Conservation (phyloP, 2,329 filamentous ascomycete species). For the Cordyceps tenuipes region DNA sequence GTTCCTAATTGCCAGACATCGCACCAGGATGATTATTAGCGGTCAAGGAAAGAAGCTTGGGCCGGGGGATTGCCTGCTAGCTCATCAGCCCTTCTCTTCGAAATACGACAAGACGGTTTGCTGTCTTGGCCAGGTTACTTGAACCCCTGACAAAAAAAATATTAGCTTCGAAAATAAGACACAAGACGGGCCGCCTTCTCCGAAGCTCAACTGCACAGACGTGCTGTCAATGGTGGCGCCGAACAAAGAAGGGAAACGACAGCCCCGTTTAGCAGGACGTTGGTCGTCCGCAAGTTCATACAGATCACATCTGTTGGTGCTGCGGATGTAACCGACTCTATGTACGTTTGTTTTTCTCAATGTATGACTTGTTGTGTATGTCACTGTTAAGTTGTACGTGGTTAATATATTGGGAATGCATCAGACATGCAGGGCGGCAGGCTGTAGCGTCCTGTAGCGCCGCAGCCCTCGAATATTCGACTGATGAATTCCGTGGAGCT, state of each 20-base stretch:
- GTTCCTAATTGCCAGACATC: not conserved
- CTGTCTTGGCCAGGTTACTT: not conserved
- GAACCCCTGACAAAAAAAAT: not conserved
- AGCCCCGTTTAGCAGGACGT: not conserved
- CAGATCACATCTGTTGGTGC: no score
- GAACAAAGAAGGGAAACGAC: not conserved
- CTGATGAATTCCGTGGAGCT: not conserved
- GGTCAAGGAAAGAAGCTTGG: not conserved
- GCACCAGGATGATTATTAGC: not conserved
- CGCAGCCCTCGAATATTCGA: not conserved
- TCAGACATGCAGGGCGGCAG: no score
- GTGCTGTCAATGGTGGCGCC: not conserved
- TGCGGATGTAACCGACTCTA: no score
- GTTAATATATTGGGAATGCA: no score
- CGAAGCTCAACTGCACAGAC: not conserved
- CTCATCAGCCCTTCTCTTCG: not conserved
- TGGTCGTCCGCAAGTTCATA: no score
- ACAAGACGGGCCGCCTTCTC: not conserved
- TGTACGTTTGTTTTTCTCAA: no score
- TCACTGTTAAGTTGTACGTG: no score
- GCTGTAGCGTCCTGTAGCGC: not conserved
- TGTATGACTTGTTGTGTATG: no score
- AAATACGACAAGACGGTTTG: not conserved
- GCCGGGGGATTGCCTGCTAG: not conserved
- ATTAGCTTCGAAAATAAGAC: not conserved